These are phyloP conservation scores for Solanum sitiens DNA, from an alignment of 257 asterid species.

Conservation along the genomic window DNA sequence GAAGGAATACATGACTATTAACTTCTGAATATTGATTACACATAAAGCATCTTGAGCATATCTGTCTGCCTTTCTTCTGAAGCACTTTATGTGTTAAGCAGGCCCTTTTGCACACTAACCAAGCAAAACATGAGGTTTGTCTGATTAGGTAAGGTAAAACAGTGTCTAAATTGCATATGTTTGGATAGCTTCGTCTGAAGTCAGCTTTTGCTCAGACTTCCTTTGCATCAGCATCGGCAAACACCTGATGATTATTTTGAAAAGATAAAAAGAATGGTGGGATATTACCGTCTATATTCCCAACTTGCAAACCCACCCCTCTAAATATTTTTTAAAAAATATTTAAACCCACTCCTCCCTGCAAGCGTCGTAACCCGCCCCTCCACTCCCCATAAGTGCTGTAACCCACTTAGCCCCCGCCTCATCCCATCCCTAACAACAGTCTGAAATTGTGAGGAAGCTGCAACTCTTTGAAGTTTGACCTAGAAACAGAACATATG, in stretches of 20 bases:
- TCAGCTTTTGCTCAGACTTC: background rate
- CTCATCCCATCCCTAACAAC: background rate
- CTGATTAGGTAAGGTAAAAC: background rate
- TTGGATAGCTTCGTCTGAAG: background rate
- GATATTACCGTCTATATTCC: background rate
- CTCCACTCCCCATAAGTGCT: background rate
- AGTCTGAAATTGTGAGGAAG: background rate
- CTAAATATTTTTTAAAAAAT: background rate
- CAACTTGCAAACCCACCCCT: background rate
- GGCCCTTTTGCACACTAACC: background rate
- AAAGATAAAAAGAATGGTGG: background rate
- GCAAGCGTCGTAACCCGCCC: background rate
- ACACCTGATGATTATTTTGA: background rate
- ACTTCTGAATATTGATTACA: background rate
- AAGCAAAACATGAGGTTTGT: background rate
- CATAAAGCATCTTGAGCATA: background rate
- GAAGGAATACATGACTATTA: background rate
- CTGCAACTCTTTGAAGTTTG: background rate
- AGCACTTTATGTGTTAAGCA: background rate
- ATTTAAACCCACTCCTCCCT: background rate
- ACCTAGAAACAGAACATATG: background rate
- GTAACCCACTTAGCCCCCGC: background rate
- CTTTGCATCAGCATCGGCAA: background rate
- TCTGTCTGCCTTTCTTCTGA: background rate
- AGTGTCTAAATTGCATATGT: background rate